phyloP scores from a whole-genome alignment of 805 yeast species.

The Brettanomyces naardenensis region DNA sequence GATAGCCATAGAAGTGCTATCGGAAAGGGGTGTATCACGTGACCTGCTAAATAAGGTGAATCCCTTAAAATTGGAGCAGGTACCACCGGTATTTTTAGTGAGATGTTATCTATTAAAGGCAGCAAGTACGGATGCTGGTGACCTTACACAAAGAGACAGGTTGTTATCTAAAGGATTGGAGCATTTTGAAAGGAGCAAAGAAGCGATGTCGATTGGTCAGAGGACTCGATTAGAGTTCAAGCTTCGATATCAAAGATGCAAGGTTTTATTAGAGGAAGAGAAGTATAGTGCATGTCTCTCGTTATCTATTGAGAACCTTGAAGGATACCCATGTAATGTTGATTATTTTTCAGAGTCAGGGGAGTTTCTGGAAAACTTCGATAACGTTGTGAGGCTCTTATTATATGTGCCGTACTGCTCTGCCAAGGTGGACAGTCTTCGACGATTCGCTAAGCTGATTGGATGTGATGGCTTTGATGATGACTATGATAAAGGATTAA shows the following conservation, averaged over 20 bases:
- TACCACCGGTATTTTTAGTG: slow-evolving; percentile 6
- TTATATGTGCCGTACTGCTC: slow-evolving; percentile 11
- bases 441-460: not conserved
- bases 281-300: not conserved
- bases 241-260: not conserved
- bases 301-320: not conserved
- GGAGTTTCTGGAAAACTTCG: slow-evolving; percentile 2
- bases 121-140: slow-evolving; percentile 2
- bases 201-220: not conserved
- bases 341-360: not conserved
- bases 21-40: not conserved
- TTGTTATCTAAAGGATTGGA: slow-evolving; percentile 11
- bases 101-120: slow-evolving; percentile 10
- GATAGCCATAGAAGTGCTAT: slow-evolving; percentile 3
- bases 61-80: slow-evolving; percentile 8
- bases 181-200: not conserved
- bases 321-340: not conserved
- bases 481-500: not conserved
- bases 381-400: slow-evolving; percentile 3
- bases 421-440: slow-evolving; percentile 5
- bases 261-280: not conserved
- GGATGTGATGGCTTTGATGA: not conserved
- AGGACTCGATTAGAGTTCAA: not conserved
- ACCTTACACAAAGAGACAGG: slow-evolving; percentile 8
- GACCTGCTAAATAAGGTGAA: slow-evolving; percentile 9